These are phyloP conservation scores for Seiridium unicorne DNA, from an alignment of 2,329 filamentous ascomycete species.

Conservation along the genomic window DNA sequence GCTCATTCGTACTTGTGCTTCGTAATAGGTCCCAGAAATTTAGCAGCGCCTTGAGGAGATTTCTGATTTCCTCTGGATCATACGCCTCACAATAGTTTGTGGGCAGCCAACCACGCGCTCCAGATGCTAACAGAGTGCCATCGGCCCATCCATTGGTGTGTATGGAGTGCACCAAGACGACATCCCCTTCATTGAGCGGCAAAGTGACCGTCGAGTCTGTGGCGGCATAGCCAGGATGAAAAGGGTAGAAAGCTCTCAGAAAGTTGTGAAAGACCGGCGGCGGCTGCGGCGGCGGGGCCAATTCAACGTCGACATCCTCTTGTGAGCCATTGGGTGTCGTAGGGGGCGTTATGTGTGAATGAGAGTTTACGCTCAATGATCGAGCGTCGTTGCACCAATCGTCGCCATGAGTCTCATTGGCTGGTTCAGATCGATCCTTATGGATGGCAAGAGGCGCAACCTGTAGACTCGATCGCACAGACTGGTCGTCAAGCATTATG, in stretches of 20 bases:
- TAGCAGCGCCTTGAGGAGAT: conserved; percentile 78
- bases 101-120: conserved; percentile 89
- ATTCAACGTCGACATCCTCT: conserved; percentile 47
- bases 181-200: conserved; percentile 83
- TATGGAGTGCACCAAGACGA: conserved; percentile 92
- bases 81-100: conserved; percentile 98
- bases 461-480: conserved; percentile 56
- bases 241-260: conserved; percentile 89
- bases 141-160: conserved; percentile 99
- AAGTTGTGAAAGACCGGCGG: conserved; percentile 87
- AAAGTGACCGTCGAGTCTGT: conserved; percentile 86
- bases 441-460: conserved; percentile 58
- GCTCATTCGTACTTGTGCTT: conserved; percentile 72
- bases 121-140: conserved; percentile 82
- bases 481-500: conserved; percentile 46
- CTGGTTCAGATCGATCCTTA: conserved; percentile 36
- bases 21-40: conserved; percentile 91
- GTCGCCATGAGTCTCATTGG: conserved; percentile 19
- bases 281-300: conserved; percentile 37
- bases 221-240: conserved; percentile 74
- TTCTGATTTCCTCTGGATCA: conserved; percentile 82
- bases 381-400: conserved; percentile 21
- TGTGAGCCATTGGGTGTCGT: conserved; percentile 69
- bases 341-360: conserved; percentile 73
- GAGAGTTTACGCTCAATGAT: conserved; percentile 39